phyloP scores from a whole-genome alignment of 2,329 filamentous ascomycete species.

The Colletotrichum sp. region DNA sequence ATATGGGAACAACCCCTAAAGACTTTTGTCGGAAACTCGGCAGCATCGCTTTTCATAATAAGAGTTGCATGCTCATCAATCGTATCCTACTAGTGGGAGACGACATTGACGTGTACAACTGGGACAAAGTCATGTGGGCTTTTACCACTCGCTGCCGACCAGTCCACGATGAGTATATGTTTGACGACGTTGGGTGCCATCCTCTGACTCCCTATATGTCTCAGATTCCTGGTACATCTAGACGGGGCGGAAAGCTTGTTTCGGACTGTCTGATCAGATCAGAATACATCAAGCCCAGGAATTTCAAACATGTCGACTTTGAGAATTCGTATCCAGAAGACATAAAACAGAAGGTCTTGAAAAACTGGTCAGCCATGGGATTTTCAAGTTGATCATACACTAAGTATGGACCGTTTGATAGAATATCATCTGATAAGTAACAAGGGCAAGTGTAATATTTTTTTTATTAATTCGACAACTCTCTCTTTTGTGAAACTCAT shows the following conservation, averaged over 20 bases:
- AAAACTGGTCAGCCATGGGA: not conserved
- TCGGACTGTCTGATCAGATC: conserved; percentile 45
- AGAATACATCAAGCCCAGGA: conserved; percentile 43
- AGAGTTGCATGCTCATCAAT: conserved; percentile 46
- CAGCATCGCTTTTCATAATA: conserved; percentile 44
- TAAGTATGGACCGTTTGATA: not conserved
- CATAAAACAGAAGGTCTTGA: not conserved
- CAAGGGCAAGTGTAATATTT: not conserved
- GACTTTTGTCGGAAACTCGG: conserved; percentile 45
- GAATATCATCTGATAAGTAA: not conserved
- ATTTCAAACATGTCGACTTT: conserved; percentile 35
- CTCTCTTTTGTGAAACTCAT: not conserved
- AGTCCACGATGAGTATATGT: conserved; percentile 44
- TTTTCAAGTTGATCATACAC: not conserved
- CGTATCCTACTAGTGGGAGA: conserved; percentile 49
- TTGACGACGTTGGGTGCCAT: conserved; percentile 45
- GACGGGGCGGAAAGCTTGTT: conserved; percentile 48
- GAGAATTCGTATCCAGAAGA: conserved; percentile 22
- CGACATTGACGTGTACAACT: conserved; percentile 51
- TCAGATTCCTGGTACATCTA: conserved; percentile 33
- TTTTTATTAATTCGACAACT: not conserved
- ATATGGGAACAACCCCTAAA: conserved; percentile 51
- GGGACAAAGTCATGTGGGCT: conserved; percentile 53
- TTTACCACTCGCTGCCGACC: conserved; percentile 52
- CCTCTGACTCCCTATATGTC: conserved; percentile 49